A percentile compares a stretch with the other conserved stretches of the same genome.
These are phyloP conservation scores for Phytophthora constricta DNA, from an alignment of 352 stramenopile genomes.

Conservation along the genomic window DNA sequence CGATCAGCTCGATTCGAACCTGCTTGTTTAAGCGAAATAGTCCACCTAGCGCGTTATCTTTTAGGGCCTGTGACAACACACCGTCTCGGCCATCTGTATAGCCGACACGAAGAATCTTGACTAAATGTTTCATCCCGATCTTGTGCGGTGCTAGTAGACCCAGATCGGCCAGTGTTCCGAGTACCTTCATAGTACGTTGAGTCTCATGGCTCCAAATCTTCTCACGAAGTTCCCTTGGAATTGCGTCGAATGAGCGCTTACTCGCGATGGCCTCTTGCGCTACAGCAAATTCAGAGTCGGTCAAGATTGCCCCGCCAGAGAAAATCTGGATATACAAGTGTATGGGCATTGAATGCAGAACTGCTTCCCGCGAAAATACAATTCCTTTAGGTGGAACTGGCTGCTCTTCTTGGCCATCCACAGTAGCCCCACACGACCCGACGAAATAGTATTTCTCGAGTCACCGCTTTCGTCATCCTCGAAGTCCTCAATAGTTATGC, in stretches of 20 bases:
- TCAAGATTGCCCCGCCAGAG: slow-evolving; percentile 69
- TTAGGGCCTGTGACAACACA: slow-evolving; percentile 67
- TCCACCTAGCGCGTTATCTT: slow-evolving; percentile 75
- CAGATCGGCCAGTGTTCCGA: slow-evolving; percentile 75
- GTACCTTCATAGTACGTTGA: slow-evolving; percentile 69
- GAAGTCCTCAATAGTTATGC: slow-evolving; percentile 46
- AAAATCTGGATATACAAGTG: slow-evolving; percentile 84
- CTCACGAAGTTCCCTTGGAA: slow-evolving; percentile 49
- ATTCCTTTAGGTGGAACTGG: slow-evolving; percentile 38
- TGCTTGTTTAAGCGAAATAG: slow-evolving; percentile 67
- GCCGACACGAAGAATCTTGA: slow-evolving; percentile 69
- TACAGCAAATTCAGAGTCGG: slow-evolving; percentile 51
- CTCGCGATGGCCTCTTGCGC: slow-evolving; percentile 66
- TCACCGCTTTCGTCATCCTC: slow-evolving; percentile 29
- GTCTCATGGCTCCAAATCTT: slow-evolving; percentile 83
- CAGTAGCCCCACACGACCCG: neutral
- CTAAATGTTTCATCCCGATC: slow-evolving; percentile 82
- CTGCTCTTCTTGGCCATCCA: neutral
- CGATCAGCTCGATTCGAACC: slow-evolving; percentile 61
- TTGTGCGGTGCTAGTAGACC: slow-evolving; percentile 77
- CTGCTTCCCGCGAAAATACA: slow-evolving; percentile 77
- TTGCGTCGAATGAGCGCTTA: slow-evolving; percentile 46
- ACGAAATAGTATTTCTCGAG: neutral
- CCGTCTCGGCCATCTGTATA: slow-evolving; percentile 76
- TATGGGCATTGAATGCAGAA: slow-evolving; percentile 82